These are phyloP conservation scores for Cercospora brassicicola DNA, from an alignment of 2,329 filamentous ascomycete species.

Conservation along the genomic window DNA sequence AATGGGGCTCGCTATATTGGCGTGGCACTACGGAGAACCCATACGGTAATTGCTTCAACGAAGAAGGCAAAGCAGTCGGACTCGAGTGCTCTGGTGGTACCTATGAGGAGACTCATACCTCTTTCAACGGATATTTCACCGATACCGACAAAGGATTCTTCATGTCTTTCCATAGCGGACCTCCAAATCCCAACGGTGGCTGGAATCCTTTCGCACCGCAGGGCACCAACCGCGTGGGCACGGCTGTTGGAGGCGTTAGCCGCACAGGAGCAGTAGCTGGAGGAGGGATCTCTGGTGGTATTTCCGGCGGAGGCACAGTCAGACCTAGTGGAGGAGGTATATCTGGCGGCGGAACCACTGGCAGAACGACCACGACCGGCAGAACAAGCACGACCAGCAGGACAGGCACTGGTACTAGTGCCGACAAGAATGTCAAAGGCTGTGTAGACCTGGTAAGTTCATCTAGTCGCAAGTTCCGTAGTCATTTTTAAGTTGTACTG, in stretches of 20 bases:
- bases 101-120: neutral
- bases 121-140: neutral
- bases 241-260: neutral
- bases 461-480: neutral
- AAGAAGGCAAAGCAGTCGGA: neutral
- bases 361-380: neutral
- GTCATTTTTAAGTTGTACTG: neutral
- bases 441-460: neutral
- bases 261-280: neutral
- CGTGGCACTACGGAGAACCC: neutral
- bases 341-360: neutral
- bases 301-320: neutral
- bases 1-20: neutral
- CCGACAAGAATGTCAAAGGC: neutral
- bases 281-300: neutral
- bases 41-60: neutral
- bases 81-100: neutral
- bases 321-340: neutral
- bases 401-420: neutral
- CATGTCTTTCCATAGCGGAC: neutral
- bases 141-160: neutral
- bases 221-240: neutral
- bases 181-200: neutral
- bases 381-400: neutral
- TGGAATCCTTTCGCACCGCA: neutral